phyloP scores from a whole-genome alignment of 108 stramenopile genomes.

The Schizochytrium sp. region DNA sequence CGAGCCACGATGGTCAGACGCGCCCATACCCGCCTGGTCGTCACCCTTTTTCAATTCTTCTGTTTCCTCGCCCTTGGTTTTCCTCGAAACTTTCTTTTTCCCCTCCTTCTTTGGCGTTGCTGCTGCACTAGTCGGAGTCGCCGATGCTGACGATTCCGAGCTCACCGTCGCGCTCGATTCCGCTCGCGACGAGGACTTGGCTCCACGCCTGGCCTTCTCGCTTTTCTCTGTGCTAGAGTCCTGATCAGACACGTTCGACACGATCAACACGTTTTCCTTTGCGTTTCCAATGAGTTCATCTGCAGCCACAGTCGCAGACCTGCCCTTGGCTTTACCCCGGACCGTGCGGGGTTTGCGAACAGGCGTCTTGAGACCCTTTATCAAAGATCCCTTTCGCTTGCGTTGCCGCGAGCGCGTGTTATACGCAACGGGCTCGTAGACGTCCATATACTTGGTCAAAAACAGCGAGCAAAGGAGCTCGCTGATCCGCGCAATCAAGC shows the following conservation, averaged over 20 bases:
- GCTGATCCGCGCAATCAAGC: conserved; percentile 36
- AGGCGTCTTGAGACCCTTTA: conserved; percentile 46
- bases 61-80: conserved; percentile 7
- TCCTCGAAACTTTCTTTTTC: not conserved
- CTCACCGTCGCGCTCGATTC: no score
- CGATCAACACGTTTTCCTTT: conserved; percentile 1
- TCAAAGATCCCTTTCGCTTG: conserved; percentile 21
- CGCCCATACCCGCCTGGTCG: not conserved
- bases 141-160: no score
- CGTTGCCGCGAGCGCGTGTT: conserved; percentile 41
- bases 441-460: conserved; percentile 61
- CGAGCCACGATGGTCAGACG: not conserved
- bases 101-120: not conserved
- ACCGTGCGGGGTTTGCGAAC: conserved; percentile 40
- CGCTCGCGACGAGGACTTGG: no score
- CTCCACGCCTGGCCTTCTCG: not conserved
- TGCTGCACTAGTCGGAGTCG: not conserved
- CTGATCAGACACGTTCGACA: not conserved
- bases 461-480: conserved; percentile 42
- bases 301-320: not conserved
- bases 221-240: not conserved
- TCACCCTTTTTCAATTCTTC: not conserved
- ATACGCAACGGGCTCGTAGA: conserved; percentile 58
- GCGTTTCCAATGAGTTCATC: not conserved
- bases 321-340: conserved; percentile 7